Evolutionary conservation across 805 yeast genomes (phyloP).

Genomic region (Schwanniomyces occidentalis): DNA sequence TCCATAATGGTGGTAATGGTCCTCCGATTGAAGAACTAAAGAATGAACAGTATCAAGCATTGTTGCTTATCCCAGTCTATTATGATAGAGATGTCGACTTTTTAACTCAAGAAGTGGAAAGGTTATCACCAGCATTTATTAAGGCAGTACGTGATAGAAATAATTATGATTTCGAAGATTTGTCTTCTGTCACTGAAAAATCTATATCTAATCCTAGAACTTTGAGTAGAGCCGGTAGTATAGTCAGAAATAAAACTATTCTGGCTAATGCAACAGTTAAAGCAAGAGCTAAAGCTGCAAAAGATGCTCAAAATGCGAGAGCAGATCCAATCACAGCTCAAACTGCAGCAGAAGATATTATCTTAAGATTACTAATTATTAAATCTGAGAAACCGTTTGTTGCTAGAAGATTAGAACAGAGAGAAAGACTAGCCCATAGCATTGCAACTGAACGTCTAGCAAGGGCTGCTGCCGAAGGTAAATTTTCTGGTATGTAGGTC

Average conservation of each 20-base stretch:
- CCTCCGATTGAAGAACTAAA: conserved; percentile 67
- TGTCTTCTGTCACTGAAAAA: conserved; percentile 1
- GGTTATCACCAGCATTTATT: conserved; percentile 54
- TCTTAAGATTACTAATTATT: conserved; percentile 69
- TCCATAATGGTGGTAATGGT: conserved; percentile 80
- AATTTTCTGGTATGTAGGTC: conserved; percentile 13
- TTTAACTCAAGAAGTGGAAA: conserved; percentile 59
- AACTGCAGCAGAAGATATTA: conserved; percentile 59
- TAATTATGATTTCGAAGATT: conserved; percentile 32
- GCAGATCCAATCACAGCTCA: conserved; percentile 46
- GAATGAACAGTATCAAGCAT: conserved; percentile 61
- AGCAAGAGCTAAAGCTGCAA: conserved; percentile 48
- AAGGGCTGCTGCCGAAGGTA: conserved; percentile 47
- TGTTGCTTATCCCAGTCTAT: conserved; percentile 62
- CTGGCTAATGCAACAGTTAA: conserved; percentile 69
- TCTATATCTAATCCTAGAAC: conserved; percentile 9
- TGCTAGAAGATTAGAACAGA: conserved; percentile 55
- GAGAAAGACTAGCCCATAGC: conserved; percentile 58
- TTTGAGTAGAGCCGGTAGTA: conserved; percentile 42
- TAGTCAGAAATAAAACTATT: conserved; percentile 66
- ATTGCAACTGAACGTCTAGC: conserved; percentile 55
- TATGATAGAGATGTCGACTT: conserved; percentile 53
- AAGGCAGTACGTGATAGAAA: conserved; percentile 50
- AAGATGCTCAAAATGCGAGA: conserved; percentile 41
- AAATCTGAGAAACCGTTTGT: conserved; percentile 64